phyloP scores from a whole-genome alignment of 2,329 filamentous ascomycete genomes.

The Fonsecaea nubica region DNA sequence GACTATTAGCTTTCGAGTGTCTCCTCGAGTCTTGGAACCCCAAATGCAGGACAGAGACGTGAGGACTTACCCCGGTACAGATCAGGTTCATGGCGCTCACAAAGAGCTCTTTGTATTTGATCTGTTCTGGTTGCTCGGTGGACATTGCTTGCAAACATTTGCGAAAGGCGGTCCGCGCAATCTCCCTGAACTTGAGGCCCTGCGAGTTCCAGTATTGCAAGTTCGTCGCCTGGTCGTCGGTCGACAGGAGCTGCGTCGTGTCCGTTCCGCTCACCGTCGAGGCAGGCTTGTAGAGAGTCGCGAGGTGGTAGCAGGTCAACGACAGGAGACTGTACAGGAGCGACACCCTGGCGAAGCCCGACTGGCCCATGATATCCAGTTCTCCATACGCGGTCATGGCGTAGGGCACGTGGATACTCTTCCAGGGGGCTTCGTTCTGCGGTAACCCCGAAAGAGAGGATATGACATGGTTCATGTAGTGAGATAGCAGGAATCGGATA shows the following conservation, averaged over 20 bases:
- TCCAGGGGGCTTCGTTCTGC: conserved; percentile 10
- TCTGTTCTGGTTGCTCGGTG: background rate
- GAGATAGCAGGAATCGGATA: conserved; percentile 20
- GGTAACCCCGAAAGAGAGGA: conserved; percentile 16
- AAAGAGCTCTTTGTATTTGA: conserved; percentile 24
- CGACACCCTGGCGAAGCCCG: conserved; percentile 14
- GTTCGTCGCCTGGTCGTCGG: conserved; percentile 8
- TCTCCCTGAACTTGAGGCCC: conserved; percentile 19
- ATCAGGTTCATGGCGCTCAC: conserved; percentile 23
- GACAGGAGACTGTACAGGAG: conserved; percentile 25
- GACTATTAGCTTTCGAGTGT: background rate
- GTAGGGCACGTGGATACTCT: conserved; percentile 13
- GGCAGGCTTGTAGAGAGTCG: conserved; percentile 6
- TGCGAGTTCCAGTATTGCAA: conserved; percentile 17
- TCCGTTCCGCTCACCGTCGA: background rate
- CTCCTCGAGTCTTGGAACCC: background rate
- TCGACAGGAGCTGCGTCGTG: background rate
- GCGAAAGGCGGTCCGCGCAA: conserved; percentile 21
- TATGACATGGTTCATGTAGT: conserved; percentile 21
- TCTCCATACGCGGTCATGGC: conserved; percentile 23
- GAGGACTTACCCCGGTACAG: conserved; percentile 18
- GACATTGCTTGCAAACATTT: conserved; percentile 15
- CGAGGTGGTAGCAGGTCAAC: conserved; percentile 21
- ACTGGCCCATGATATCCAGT: conserved; percentile 16
- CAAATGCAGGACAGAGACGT: background rate